Evolutionary conservation across 2,329 filamentous ascomycete species (phyloP).

Genomic region (Rutstroemia sp.): DNA sequence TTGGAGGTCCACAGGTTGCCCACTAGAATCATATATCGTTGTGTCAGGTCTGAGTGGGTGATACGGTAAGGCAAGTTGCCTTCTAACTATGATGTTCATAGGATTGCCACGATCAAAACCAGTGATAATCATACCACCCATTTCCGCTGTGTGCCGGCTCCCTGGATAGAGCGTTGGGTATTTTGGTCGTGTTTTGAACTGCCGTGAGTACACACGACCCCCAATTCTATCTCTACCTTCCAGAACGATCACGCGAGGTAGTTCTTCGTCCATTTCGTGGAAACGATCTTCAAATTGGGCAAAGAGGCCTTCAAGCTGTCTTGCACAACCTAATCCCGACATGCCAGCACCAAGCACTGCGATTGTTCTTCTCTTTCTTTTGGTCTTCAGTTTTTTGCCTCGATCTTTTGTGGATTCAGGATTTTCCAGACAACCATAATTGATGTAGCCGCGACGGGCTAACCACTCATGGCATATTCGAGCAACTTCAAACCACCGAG

Average conservation of each 20-base stretch:
- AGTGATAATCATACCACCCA: constrained; percentile 97
- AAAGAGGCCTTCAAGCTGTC: constrained; percentile 83
- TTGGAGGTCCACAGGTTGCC: constrained; percentile 66
- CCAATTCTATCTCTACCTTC: constrained; percentile 85
- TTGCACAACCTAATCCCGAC: constrained; percentile 83
- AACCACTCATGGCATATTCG: constrained; percentile 91
- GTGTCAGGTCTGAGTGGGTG: constrained; percentile 74
- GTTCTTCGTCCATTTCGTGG: constrained; percentile 54
- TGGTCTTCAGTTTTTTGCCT: constrained; percentile 32
- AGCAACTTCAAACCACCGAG: constrained; percentile 82
- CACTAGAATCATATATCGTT: constrained; percentile 81
- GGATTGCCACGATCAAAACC: constrained; percentile 95
- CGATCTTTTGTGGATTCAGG: constrained; percentile 31
- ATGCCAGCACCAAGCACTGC: constrained; percentile 91
- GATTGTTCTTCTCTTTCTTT: constrained; percentile 59
- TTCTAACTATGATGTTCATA: constrained; percentile 81
- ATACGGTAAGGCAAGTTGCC: constrained; percentile 81
- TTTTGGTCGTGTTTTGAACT: constrained; percentile 53
- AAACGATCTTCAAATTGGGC: constrained; percentile 68
- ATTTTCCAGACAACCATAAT: constrained; percentile 86
- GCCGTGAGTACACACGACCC: constrained; percentile 83
- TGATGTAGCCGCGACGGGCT: constrained; percentile 85
- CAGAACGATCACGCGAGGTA: constrained; percentile 70
- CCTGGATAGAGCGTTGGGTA: constrained; percentile 44
- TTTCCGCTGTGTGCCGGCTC: constrained; percentile 75